Evolutionary conservation across 2,329 filamentous ascomycete species (phyloP).

Genomic region (Aspergillus sp.): DNA sequence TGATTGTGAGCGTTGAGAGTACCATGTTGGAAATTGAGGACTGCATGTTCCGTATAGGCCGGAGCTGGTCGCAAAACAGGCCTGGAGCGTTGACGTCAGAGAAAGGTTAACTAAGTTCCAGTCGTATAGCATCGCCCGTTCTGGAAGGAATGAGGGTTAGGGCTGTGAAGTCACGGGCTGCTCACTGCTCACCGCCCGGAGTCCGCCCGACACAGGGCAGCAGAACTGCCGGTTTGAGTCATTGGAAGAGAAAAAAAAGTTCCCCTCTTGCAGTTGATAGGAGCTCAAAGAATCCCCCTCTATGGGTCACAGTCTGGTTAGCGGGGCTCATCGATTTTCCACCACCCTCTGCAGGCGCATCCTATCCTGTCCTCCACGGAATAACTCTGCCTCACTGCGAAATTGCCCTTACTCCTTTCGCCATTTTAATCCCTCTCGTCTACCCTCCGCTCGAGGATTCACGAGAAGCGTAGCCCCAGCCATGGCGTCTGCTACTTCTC

Average conservation of each 20-base stretch:
- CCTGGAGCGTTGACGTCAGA: conserved; percentile 18
- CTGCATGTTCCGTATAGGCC: neutral
- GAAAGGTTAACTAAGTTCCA: neutral
- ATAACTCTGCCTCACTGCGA: conserved; percentile 20
- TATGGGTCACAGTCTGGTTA: conserved; percentile 41
- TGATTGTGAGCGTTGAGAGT: neutral
- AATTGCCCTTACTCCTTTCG: conserved; percentile 8
- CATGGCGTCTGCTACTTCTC: conserved; percentile 36
- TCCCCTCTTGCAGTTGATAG: conserved; percentile 3
- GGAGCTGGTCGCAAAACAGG: neutral
- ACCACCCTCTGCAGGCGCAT: conserved; percentile 26
- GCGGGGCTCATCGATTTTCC: conserved; percentile 41
- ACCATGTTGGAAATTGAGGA: neutral
- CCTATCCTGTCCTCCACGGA: conserved; percentile 16
- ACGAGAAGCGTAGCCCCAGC: conserved; percentile 18
- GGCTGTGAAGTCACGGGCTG: conserved; percentile 16
- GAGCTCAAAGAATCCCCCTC: conserved; percentile 21
- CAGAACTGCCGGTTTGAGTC: conserved; percentile 28
- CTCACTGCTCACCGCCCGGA: conserved; percentile 26
- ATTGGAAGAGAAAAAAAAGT: conserved; percentile 24
- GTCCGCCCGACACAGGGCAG: conserved; percentile 2
- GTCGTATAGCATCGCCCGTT: neutral
- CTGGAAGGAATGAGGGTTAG: conserved; percentile 11
- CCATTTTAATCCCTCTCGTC: conserved; percentile 9
- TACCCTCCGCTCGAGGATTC: conserved; percentile 10